A percentile compares a stretch with the other conserved stretches of the same genome.
These are phyloP conservation scores for Tuber melanosporum DNA, from an alignment of 495 filamentous ascomycete species.

Conservation along the genomic window DNA sequence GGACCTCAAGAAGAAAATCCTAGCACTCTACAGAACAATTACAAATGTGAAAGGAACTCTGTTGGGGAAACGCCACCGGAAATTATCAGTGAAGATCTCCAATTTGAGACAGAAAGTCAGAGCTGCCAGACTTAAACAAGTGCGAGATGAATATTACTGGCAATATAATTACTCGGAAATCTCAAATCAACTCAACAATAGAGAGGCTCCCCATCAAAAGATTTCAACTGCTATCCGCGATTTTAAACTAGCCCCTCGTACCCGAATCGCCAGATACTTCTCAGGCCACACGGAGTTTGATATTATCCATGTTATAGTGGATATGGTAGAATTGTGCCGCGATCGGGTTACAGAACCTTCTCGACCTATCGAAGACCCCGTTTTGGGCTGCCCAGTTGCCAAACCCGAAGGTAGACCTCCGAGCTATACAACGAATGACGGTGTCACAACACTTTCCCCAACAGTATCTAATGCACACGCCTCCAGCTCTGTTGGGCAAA, in stretches of 20 bases:
- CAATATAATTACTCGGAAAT: background rate
- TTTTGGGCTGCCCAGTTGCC: background rate
- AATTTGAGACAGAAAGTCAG: background rate
- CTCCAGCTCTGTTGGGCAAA: background rate
- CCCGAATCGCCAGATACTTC: background rate
- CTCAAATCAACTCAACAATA: background rate
- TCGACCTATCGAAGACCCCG: background rate
- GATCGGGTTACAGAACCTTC: background rate
- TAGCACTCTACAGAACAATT: background rate
- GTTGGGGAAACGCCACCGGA: background rate
- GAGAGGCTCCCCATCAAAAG: background rate
- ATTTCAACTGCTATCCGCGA: background rate
- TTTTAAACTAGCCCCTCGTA: background rate
- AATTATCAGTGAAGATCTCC: background rate
- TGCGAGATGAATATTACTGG: background rate
- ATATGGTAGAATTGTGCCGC: background rate
- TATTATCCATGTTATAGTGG: background rate
- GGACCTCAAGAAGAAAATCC: background rate
- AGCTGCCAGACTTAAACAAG: background rate
- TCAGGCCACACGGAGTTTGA: background rate
- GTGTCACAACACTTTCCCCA: background rate
- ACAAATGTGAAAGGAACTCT: background rate
- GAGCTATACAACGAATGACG: background rate
- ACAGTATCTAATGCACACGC: background rate
- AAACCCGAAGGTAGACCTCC: background rate